Conservation (phyloP, 129 eudicot species). For the Daucus carota region DH1_v3.0 NC_030387.2:29525001-29525500, state of each 20-base stretch:
- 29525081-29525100: not conserved
- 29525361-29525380: not conserved
- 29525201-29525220: not conserved
- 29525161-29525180: not conserved
- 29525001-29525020: not conserved
- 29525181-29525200: not conserved
- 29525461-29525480: conserved; percentile 17
- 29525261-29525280: not conserved
- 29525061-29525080: not conserved
- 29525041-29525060: not conserved
- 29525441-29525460: conserved; percentile 13
- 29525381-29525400: conserved; percentile 23
- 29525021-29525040: not conserved
- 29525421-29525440: conserved; percentile 15
- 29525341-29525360: conserved; percentile 17
- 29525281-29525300: conserved; percentile 4
- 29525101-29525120: not conserved
- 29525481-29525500: conserved; percentile 29
- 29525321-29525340: not conserved
- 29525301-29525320: conserved; percentile 7
- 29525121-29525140: not conserved
- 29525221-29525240: not conserved
- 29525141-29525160: not conserved
- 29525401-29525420: conserved; percentile 35
- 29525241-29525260: conserved; percentile 11